phyloP scores from a whole-genome alignment of 1,139 yeast genomes.

The Yamadazyma oceani region DNA sequence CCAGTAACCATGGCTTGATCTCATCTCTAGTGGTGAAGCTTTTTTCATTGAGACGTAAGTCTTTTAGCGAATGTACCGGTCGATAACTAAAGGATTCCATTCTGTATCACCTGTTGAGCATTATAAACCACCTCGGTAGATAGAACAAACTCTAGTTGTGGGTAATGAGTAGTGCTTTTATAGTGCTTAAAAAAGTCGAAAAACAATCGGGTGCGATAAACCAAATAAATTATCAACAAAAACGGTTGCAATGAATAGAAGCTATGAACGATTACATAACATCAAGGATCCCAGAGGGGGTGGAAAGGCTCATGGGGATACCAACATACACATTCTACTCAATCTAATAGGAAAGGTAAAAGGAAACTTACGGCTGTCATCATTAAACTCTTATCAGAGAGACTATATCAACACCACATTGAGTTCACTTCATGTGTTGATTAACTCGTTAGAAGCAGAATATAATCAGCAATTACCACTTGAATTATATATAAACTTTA shows the following conservation, averaged over 20 bases:
- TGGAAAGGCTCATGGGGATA: not conserved
- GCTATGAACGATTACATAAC: not conserved
- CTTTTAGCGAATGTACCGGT: slow-evolving; percentile 7
- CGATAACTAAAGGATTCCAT: not conserved
- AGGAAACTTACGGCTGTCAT: slow-evolving; percentile 1
- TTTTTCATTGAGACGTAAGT: slow-evolving; percentile 9
- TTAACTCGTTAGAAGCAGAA: slow-evolving; percentile 4
- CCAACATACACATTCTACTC: not conserved
- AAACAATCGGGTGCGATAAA: too few species aligned
- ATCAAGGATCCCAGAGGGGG: not conserved
- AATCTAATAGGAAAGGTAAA: not conserved
- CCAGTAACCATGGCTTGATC: slow-evolving; percentile 70
- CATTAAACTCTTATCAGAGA: slow-evolving; percentile 11
- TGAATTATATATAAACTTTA: not conserved
- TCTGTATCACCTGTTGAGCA: not conserved
- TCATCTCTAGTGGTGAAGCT: slow-evolving; percentile 27
- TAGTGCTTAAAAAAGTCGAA: too few species aligned
- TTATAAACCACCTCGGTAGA: not conserved
- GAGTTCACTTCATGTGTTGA: slow-evolving; percentile 7
- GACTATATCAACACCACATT: slow-evolving; percentile 13
- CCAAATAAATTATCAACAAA: too few species aligned
- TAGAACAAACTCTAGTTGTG: too few species aligned
- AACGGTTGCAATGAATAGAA: too few species aligned
- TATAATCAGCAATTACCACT: slow-evolving; percentile 1
- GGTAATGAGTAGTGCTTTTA: too few species aligned